phyloP scores from a whole-genome alignment of 169 alveolate genomes.

The Eimeria falciformis region DNA sequence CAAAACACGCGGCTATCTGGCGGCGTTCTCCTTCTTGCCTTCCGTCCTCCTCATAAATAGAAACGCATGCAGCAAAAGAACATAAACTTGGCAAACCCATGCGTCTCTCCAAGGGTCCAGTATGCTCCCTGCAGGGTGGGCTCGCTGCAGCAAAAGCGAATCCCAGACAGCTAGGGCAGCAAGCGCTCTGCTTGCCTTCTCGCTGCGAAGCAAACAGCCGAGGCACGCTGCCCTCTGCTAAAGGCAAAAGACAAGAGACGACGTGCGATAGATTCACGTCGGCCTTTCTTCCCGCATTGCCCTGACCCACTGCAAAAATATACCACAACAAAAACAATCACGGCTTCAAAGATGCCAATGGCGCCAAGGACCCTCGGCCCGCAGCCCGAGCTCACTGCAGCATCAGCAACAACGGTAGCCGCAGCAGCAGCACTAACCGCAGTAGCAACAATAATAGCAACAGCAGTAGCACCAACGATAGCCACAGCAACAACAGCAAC shows the following conservation, averaged over 20 bases:
- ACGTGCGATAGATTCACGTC: not conserved
- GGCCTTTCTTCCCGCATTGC: not conserved
- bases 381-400: no score
- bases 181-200: not conserved
- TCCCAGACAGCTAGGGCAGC: not conserved
- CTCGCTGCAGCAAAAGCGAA: not conserved
- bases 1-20: not conserved
- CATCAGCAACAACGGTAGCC: no score
- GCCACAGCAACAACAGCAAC: slow-evolving; percentile 3
- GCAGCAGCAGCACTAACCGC: no score
- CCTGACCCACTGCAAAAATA: not conserved
- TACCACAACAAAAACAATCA: not conserved
- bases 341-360: not conserved
- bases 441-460: no score
- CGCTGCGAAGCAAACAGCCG: not conserved
- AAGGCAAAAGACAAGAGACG: slow-evolving; percentile 38
- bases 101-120: no score
- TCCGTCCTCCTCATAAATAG: no score
- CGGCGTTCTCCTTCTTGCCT: no score
- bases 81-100: no score
- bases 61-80: no score
- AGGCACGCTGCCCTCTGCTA: slow-evolving; percentile 26
- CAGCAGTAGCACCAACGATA: no score
- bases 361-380: no score
- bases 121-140: no score